Percentiles rank a stretch among this genome's conserved stretches.
phyloP scores from a whole-genome alignment of 2,329 filamentous ascomycete species.

The Penicillium vulpinum region DNA sequence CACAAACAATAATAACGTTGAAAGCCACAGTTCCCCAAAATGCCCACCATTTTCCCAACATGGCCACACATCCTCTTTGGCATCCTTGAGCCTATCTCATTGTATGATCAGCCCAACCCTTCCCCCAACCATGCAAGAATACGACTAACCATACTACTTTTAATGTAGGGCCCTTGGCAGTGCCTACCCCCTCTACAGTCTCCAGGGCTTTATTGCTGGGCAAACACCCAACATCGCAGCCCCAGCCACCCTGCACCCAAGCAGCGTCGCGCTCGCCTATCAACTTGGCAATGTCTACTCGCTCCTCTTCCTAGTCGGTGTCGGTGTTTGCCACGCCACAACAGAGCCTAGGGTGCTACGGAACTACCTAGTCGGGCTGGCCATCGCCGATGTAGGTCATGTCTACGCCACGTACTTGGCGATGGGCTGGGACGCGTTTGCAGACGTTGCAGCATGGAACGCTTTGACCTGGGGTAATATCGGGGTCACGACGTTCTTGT shows the following conservation, averaged over 20 bases:
- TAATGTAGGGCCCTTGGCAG: conserved; percentile 59
- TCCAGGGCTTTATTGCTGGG: conserved; percentile 63
- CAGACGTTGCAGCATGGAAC: conserved; percentile 64
- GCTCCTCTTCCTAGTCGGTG: conserved; percentile 63
- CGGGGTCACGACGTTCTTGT: conserved; percentile 62
- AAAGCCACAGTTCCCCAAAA: conserved; percentile 11
- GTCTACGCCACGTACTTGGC: conserved; percentile 61
- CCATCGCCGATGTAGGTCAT: conserved; percentile 67
- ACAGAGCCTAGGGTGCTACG: conserved; percentile 65
- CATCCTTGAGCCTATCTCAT: conserved; percentile 66
- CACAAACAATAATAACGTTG: not conserved
- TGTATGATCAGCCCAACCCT: conserved; percentile 50
- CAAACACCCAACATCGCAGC: conserved; percentile 53
- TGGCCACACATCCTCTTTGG: conserved; percentile 68
- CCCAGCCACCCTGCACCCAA: conserved; percentile 31
- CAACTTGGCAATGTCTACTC: conserved; percentile 72
- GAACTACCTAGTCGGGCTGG: conserved; percentile 66
- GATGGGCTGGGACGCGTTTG: conserved; percentile 57
- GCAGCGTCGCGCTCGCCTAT: conserved; percentile 58
- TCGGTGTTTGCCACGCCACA: conserved; percentile 64
- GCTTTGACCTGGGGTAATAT: conserved; percentile 73
- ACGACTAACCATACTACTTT: conserved; percentile 4
- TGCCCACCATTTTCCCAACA: conserved; percentile 57
- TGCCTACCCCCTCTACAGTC: conserved; percentile 56
- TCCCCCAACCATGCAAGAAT: not conserved